A percentile compares a stretch with the other conserved stretches of the same genome.
Evolutionary conservation across 83 land plant genomes (phyloP).

Genomic region (Larix sibirica): DNA sequence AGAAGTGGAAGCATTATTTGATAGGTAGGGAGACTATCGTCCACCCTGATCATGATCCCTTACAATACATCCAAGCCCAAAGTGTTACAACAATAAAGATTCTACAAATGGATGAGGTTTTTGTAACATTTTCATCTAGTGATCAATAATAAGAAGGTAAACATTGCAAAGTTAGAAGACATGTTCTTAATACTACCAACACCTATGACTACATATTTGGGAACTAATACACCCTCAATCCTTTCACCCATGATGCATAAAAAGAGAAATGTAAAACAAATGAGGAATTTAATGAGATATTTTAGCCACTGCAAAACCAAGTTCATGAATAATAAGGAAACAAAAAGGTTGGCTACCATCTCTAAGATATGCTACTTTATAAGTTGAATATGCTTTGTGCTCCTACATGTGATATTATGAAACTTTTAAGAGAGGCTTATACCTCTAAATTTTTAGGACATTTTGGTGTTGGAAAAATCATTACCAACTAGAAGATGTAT

Average conservation of each 20-base stretch:
- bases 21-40: neutral
- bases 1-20: neutral
- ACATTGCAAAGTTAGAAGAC: neutral
- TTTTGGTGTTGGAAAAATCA: neutral
- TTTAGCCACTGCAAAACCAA: neutral
- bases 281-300: no score
- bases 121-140: no score
- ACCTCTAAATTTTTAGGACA: neutral
- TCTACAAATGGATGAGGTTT: neutral
- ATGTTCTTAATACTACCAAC: neutral
- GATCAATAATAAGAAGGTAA: neutral
- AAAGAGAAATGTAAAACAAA: no score
- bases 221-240: neutral
- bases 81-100: neutral
- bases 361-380: neutral
- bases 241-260: neutral
- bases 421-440: neutral
- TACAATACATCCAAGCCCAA: neutral
- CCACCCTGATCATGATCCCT: neutral
- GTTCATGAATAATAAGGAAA: neutral
- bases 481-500: neutral
- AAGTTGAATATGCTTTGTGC: neutral
- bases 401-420: neutral
- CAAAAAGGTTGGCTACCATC: neutral
- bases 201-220: neutral